These are phyloP conservation scores for Triangularia verruculosa DNA, from an alignment of 2,329 filamentous ascomycete genomes.

Conservation along the genomic window DNA sequence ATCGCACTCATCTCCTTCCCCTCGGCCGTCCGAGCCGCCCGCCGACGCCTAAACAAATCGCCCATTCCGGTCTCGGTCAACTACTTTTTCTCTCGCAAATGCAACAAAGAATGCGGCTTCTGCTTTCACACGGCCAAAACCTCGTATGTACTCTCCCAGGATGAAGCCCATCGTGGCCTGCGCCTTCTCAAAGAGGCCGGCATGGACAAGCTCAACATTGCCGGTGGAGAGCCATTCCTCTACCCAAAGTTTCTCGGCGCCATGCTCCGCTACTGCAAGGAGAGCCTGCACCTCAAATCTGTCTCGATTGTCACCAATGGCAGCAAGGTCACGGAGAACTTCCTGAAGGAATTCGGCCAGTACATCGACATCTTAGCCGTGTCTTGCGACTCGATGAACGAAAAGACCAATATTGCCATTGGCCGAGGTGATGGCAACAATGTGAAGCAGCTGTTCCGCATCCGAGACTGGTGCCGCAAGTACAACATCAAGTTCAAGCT, in stretches of 20 bases:
- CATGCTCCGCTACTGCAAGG: slow-evolving; percentile 47
- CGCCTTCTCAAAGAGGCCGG: slow-evolving; percentile 44
- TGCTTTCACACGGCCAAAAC: slow-evolving; percentile 56
- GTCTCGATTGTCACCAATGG: slow-evolving; percentile 55
- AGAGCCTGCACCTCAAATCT: slow-evolving; percentile 46
- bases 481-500: slow-evolving; percentile 54
- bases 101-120: slow-evolving; percentile 43
- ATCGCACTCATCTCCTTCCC: neutral
- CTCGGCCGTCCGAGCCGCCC: neutral
- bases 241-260: slow-evolving; percentile 36
- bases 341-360: slow-evolving; percentile 40
- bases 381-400: slow-evolving; percentile 53
- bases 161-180: slow-evolving; percentile 44
- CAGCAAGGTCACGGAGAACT: slow-evolving; percentile 43
- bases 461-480: slow-evolving; percentile 45
- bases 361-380: slow-evolving; percentile 54
- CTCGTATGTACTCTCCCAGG: slow-evolving; percentile 41
- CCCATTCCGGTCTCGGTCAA: slow-evolving; percentile 22
- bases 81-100: slow-evolving; percentile 22
- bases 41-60: neutral
- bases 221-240: slow-evolving; percentile 38
- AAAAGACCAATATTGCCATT: slow-evolving; percentile 48
- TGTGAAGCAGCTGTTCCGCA: slow-evolving; percentile 41
- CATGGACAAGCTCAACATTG: slow-evolving; percentile 21
- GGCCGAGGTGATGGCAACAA: slow-evolving; percentile 50